Base-by-base conservation (phyloP, 768 basidiomycete species). In the Boletellus ananas region DNA sequence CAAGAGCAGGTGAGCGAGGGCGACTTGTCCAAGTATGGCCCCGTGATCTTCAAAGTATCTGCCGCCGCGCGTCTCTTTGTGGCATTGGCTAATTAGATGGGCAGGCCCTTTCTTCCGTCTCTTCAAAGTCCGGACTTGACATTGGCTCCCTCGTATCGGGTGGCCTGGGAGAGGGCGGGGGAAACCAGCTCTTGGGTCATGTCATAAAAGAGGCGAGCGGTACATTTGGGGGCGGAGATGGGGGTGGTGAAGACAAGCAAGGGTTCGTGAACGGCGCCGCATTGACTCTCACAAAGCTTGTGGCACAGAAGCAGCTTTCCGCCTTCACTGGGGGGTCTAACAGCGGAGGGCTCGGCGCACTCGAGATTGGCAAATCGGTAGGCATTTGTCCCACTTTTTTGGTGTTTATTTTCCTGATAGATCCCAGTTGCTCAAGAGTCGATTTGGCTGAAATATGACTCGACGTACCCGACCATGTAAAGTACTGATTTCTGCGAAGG, bases 181-280 rank as follows among this genome's bases (percentile, higher is more conserved):
- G 62, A 46, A 81, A 80, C 34, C 66, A 94, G 66, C 71, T 94
- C 51, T 83, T 95, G 68, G 86, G 87, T 60, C 68, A 91, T 67
- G 92, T 93, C 4, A 91, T 95, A 90, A 80, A 81, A 0, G 85
- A 94, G 58, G 87, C 83, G 0, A 72, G 78, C 16, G 86, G 89
- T 63, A 69, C 90, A 43, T 87, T 93, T 57, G 81, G 82, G 8
- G 76, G 79, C 4, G 72, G 81, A 4, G 76, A 79, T 11, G 83
- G 85, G 4, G 76, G 79, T 11, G 83, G 85, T 10, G 77, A 77
- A 63, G 53, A 57, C 0, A 90, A 89, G 70, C 91, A 94, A 60
- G 89, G 92, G 59, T 84, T 84, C 9, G 82, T 94, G 61, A 90
- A 87, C 50, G 79, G 86, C 12, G 92, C 92, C 39, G 90, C 85